A percentile compares a stretch with the other conserved stretches of the same genome.
phyloP scores from a whole-genome alignment of 2,329 filamentous ascomycete species.

The Aspergillus puulaauensis region DNA sequence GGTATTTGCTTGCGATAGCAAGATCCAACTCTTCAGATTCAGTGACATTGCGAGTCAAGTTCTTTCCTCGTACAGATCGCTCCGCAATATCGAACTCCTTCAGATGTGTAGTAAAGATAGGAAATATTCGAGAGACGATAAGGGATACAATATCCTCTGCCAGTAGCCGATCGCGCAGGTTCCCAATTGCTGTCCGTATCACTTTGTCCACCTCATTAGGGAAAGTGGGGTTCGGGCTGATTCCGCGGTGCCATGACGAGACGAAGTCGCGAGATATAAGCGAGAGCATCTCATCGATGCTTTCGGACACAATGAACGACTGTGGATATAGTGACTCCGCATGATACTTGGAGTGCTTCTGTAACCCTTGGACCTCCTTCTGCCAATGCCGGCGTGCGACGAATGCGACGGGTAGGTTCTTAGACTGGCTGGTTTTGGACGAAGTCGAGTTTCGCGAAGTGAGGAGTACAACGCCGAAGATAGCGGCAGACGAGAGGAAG shows the following conservation, averaged over 20 bases:
- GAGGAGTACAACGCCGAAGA: constrained; percentile 61
- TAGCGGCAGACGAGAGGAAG: constrained; percentile 53
- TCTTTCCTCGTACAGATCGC: constrained; percentile 77
- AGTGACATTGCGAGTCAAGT: constrained; percentile 84
- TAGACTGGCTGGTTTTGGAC: constrained; percentile 44
- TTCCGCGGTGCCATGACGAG: constrained; percentile 81
- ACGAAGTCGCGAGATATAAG: constrained; percentile 82
- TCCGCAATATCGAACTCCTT: constrained; percentile 91
- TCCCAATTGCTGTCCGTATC: constrained; percentile 70
- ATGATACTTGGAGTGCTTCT: constrained; percentile 65
- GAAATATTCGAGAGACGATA: constrained; percentile 77
- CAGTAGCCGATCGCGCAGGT: constrained; percentile 69
- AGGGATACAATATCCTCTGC: constrained; percentile 81
- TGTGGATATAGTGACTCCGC: constrained; percentile 70
- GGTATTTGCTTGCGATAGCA: constrained; percentile 93
- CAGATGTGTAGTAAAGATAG: constrained; percentile 84
- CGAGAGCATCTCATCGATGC: constrained; percentile 75
- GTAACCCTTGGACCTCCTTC: constrained; percentile 66
- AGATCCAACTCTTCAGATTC: constrained; percentile 95
- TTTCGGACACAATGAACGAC: constrained; percentile 74
- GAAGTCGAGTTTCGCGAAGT: constrained; percentile 47
- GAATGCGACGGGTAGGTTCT: constrained; percentile 55
- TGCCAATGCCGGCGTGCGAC: constrained; percentile 65
- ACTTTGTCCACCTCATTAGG: constrained; percentile 81
- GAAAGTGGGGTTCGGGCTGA: constrained; percentile 78